These are phyloP conservation scores for Salix viminalis DNA, from an alignment of 345 rosid genomes.

Conservation along the genomic window DNA sequence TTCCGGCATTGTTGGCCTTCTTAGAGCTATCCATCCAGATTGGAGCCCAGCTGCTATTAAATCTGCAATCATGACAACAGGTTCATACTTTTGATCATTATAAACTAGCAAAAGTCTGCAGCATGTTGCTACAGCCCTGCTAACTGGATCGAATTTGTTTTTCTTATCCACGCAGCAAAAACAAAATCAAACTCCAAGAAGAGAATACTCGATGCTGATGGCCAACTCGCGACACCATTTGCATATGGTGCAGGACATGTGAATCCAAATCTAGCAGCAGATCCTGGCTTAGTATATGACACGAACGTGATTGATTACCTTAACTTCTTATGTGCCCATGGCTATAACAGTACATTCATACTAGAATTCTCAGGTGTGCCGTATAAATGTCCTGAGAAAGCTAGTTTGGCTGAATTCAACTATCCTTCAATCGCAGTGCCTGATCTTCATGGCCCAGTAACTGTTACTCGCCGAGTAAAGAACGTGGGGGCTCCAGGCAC, in stretches of 20 bases:
- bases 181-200: background rate
- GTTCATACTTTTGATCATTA: conserved; percentile 2
- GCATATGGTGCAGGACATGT: conserved; percentile 29
- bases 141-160: too few species aligned
- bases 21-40: conserved; percentile 34
- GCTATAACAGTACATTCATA: conserved; percentile 5
- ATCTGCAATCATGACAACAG: conserved; percentile 49
- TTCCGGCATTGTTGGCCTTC: conserved; percentile 38
- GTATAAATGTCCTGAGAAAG: conserved; percentile 17
- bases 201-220: conserved; percentile 1
- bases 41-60: conserved; percentile 48
- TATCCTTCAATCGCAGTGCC: conserved; percentile 43
- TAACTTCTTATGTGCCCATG: conserved; percentile 17
- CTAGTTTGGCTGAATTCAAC: conserved; percentile 35
- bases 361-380: background rate
- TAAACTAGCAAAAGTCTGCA: too few species aligned
- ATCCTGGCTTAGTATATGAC: conserved; percentile 33
- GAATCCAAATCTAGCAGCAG: conserved; percentile 21
- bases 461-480: conserved; percentile 1
- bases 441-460: background rate
- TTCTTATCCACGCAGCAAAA: background rate
- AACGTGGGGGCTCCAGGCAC: conserved; percentile 8
- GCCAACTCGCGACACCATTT: conserved; percentile 16
- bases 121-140: too few species aligned
- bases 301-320: conserved; percentile 15